Percentiles rank a stretch among this genome's conserved stretches.
Evolutionary conservation across 768 basidiomycete genomes (phyloP).

Genomic region (Macrolepiota albuminosa): DNA sequence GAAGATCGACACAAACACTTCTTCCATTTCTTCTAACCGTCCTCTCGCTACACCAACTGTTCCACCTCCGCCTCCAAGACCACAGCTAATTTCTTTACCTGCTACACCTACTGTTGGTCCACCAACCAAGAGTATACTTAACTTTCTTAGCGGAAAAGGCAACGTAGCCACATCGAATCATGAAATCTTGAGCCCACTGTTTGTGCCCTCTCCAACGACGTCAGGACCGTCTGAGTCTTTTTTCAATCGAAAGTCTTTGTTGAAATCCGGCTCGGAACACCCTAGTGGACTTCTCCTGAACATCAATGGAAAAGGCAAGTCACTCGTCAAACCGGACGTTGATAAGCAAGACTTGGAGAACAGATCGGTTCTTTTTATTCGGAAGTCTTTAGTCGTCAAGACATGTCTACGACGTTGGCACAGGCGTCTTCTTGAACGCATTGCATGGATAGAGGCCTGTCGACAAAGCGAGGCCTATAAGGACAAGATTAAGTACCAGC

Average conservation of each 20-base stretch:
- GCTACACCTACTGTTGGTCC: conserved; percentile 34
- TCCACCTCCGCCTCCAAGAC: conserved; percentile 35
- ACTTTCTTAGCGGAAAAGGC: conserved; percentile 24
- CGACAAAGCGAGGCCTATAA: conserved; percentile 58
- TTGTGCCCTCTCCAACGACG: conserved; percentile 29
- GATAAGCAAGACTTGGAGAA: conserved; percentile 32
- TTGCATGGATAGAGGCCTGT: conserved; percentile 60
- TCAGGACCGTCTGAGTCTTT: conserved; percentile 13
- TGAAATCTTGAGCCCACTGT: conserved; percentile 41
- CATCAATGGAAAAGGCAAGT: conserved; percentile 20
- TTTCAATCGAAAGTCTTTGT: not conserved
- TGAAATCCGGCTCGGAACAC: not conserved
- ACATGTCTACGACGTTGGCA: conserved; percentile 42
- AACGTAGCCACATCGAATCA: conserved; percentile 20
- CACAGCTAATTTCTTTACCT: conserved; percentile 42
- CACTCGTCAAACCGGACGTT: conserved; percentile 22
- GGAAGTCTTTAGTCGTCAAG: conserved; percentile 35
- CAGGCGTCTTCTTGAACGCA: conserved; percentile 37
- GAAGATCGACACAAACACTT: conserved; percentile 20
- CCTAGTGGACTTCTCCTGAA: conserved; percentile 9
- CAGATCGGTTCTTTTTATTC: conserved; percentile 38
- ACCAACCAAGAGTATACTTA: conserved; percentile 27
- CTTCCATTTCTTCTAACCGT: not conserved
- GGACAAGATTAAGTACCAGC: conserved; percentile 35
- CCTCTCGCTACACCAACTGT: conserved; percentile 19